Base-by-base conservation (phyloP, 768 basidiomycete genomes). In the Kwoniella pini region DNA sequence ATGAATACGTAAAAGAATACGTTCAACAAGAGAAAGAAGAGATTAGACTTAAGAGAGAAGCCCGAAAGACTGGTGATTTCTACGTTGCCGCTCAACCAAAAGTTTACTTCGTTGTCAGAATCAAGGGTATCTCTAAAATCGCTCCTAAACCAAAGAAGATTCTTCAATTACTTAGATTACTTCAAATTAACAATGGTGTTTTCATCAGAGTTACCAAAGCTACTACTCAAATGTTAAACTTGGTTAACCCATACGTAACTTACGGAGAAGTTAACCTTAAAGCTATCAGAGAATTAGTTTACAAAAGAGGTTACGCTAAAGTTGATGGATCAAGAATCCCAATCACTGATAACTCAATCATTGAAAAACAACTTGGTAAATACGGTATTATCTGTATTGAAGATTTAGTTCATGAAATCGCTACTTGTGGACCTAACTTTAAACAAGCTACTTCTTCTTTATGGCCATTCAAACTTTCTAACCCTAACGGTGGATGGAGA, bases 241-340 rank as follows among this genome's bases (percentile, higher is more conserved):
- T 97, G 64, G 87, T 99, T 72, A 93, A 96, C 80, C 95, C 96
- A 45, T 99, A 97, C 81, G 82, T 99, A 76, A 89, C 96, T 65
- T 99, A 98, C 80, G 96, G 95, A 89, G 92, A 57, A 39, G 87
- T 80, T 59, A 97, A 97, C 83, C 83, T 97, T 73, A 97, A 97
- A 81, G 87, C 92, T 40, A 87, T 97, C 78, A 92, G 95, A 67
- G 93, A 96, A 80, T 82, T 99, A 68, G 87, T 98, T 82, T 98
- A 98, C 88, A 99, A 99, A 85, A 91, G 96, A 67, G 96, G 96
- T 58, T 97, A 97, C 78, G 96, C 95, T 79, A 98, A 98, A 84
- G 87, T 98, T 80, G 80, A 91, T 85, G 95, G 91, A 82, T 94
- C 97, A 80, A 89, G 96, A 79, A 89, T 99, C 76, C 94, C 96